phyloP scores from a whole-genome alignment of 176 grass and related monocot species.

The Juncus inflexus region DNA sequence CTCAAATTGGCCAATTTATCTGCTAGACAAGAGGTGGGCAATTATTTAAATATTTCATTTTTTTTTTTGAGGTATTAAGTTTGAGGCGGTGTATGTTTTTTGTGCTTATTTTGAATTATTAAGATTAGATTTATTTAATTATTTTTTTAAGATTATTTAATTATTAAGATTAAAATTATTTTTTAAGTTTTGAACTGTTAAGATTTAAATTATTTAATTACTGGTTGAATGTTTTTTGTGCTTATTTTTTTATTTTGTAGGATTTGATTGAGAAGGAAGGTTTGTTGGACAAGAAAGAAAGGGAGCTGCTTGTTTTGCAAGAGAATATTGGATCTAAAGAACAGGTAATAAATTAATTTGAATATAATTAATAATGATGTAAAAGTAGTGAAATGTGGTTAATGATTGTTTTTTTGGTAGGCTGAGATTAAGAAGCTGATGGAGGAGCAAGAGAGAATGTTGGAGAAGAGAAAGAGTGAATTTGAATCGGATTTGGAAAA shows the following conservation, averaged over 20 bases:
- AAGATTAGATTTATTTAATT: neutral
- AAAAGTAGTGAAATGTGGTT: neutral
- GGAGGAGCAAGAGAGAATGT: constrained; percentile 43
- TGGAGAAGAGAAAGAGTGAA: constrained; percentile 50
- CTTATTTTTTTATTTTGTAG: constrained; percentile 32
- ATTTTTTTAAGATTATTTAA: neutral
- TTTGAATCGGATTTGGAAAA: constrained; percentile 66
- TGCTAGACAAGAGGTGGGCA: constrained; percentile 75
- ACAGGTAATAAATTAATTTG: constrained; percentile 38
- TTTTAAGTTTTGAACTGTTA: too few species aligned
- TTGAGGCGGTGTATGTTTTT: too few species aligned
- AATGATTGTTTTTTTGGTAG: constrained; percentile 34
- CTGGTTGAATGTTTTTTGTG: neutral
- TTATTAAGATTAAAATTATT: neutral
- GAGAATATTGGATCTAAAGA: constrained; percentile 73
- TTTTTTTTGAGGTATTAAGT: neutral
- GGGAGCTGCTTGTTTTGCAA: constrained; percentile 72
- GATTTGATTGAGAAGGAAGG: constrained; percentile 59
- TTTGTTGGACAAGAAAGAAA: constrained; percentile 64
- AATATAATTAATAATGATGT: neutral
- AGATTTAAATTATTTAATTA: neutral
- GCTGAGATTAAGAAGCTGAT: constrained; percentile 64
- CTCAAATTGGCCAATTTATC: constrained; percentile 53
- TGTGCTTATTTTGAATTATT: too few species aligned
- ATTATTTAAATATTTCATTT: constrained; percentile 12